phyloP scores from a whole-genome alignment of 1,284 basidiomycete species.

The Irpex sp. region DNA sequence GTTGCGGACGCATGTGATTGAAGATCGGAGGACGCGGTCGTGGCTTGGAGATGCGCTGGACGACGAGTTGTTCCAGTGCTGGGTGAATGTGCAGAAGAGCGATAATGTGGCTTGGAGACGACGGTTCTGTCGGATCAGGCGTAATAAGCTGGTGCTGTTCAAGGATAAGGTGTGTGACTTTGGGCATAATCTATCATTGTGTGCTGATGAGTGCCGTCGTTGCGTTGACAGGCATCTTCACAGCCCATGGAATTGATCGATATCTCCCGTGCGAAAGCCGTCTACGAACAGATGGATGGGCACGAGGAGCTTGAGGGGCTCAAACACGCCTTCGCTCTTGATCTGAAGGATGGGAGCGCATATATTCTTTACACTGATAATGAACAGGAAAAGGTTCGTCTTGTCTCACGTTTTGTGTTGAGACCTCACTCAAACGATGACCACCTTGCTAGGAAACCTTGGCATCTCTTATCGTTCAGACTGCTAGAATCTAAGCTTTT shows the following conservation, averaged over 20 bases:
- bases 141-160: slow-evolving; percentile 47
- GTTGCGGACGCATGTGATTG: slow-evolving; percentile 36
- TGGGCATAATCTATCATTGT: background rate
- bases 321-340: slow-evolving; percentile 65
- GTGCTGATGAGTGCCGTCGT: no score
- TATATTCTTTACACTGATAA: slow-evolving; percentile 68
- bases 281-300: slow-evolving; percentile 69
- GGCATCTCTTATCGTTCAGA: slow-evolving; percentile 1
- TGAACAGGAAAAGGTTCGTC: slow-evolving; percentile 60
- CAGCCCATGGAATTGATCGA: slow-evolving; percentile 46
- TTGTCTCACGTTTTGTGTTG: background rate
- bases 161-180: slow-evolving; percentile 29
- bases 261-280: slow-evolving; percentile 42
- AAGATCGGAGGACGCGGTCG: slow-evolving; percentile 32
- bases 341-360: slow-evolving; percentile 46
- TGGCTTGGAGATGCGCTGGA: slow-evolving; percentile 29
- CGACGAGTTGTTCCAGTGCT: slow-evolving; percentile 43
- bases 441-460: background rate
- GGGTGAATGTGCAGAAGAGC: slow-evolving; percentile 62
- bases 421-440: background rate
- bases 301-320: slow-evolving; percentile 71
- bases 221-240: slow-evolving; percentile 15
- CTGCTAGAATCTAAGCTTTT: background rate
- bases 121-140: slow-evolving; percentile 59
- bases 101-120: slow-evolving; percentile 62